Base-by-base conservation (phyloP, 768 basidiomycete species). In the Sarcodon aspratus region DNA sequence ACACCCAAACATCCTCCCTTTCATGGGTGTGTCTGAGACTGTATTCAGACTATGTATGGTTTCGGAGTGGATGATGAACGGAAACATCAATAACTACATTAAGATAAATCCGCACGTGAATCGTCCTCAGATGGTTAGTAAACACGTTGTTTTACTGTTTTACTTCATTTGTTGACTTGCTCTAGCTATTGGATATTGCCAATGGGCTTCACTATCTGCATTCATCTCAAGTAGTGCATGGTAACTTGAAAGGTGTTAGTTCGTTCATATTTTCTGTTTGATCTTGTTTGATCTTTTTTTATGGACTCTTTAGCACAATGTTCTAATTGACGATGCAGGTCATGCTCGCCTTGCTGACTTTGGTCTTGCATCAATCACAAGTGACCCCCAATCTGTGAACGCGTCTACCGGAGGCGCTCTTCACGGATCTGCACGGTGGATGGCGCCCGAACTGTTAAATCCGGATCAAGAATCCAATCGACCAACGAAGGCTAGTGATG, bases 331-430 rank as follows among this genome's bases (percentile, higher is more conserved):
- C 40, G 50, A 52, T 9, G 45, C 40, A 3, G 52, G 53, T 5
- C 43, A 40, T 33, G 51, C 57, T 5, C 53, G 51, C 33, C 50
- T 61, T 1, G 46, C 53, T 8, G 60, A 61, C 46, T 61, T 61
- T 38, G 60, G 60, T 2, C 38, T 61, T 15, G 55, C 59, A 8
- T 40, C 35, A 27, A 36, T 53, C 11, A 10, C 54, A 3, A 47
- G 47, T 35, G 43, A 31, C 6, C 52, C 50, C 31, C 54, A 54
- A 10, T 54, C 55, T 9, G 11, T 42, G 18, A 58, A 48, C 36
- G 33, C 31, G 31, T 27, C 43, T 3, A 9, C 17, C 5, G 31
- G 13, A 8, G 35, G 34, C 33, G 43, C 37, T 8, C n/a, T 36
- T 9, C 17, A 17, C 13, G 57, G 56, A 3, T 52, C 57, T 11